Base-by-base conservation (phyloP, 1,139 yeast genomes). In the Lodderomyces margitis region DNA sequence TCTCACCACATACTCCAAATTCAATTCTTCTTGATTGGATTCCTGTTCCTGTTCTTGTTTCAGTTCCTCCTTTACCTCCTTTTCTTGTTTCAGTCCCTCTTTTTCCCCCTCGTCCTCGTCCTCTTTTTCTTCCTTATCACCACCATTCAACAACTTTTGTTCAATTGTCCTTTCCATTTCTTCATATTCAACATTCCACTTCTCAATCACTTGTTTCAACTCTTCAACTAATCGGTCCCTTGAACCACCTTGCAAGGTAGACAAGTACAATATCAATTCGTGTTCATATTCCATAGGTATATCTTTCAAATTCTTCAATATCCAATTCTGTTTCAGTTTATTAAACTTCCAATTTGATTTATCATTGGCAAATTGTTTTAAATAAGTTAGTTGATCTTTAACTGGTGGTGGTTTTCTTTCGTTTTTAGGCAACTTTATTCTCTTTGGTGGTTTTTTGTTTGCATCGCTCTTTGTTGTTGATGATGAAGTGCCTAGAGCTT, bases 281-380 rank as follows among this genome's bases (percentile, higher is more conserved):
- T 60, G 67, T 37, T 73, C 77, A 53, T 87, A 89, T 2, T 74
- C 66, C 1, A 64, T 70, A 1, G 83, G 86, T 14, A 83, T 74
- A 28, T 57, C 51, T 47, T 71, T 74, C 37, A 87, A 65, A 61
- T 88, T 83, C 55, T 83, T 84, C 48, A 89, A 63, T 39, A 91
- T 73, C 97, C 97, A 91, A 58, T 88, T 89, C 60, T 91, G 98
- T 52, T 91, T 89, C 66, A 87, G 95, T 57, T 91, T 91, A 45
- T 95, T 85, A 59, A 91, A 91, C 64, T 89, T 91, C 98, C 98
- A 91, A 47, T 75, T 71, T 0, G 66, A 75, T 45, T 69, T 72
- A 51, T 83, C 88, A 8, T 74, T 69, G 19, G 69, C 66, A 55
- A 78, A 91, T 43, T 80, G 87, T 44, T 81, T 75, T 52, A 91